Base-by-base conservation (phyloP, 2,329 filamentous ascomycete genomes). In the Endoconidiophora polonica region DNA sequence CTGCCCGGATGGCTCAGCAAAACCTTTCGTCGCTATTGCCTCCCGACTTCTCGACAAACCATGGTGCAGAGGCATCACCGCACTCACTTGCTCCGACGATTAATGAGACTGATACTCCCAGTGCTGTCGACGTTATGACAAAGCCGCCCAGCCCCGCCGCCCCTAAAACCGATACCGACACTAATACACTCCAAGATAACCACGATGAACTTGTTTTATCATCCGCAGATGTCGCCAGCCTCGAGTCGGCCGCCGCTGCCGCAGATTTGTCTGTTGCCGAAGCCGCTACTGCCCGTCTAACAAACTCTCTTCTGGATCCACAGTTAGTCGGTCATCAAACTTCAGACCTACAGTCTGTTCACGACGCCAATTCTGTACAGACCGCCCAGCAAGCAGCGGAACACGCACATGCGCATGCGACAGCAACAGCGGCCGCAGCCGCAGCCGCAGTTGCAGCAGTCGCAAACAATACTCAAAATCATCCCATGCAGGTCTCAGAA, bases 251-350 rank as follows among this genome's bases (percentile, higher is more conserved):
- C 7, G 18, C 46, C 5, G 38, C 41, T 22, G 42, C 46, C 23
- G 41, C 33, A 18, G 40, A 52, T 23, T 41, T 48, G 7, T 48
- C 45, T 1, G 72, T 77, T 52, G 74, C 74, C 1, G 74, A 70
- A 16, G 74, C 74, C 1, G 74, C 73, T 1, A 66, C 74, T 1
- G 73, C 74, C 42, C 71, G 74, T 42, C 61, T 79, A 4, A 71
- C 74, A 44, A 68, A 70, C 1, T 67, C 70, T 0, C 67, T 76
- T 18, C 66, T 78, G 46, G 74, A 78, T 53, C 72, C 73, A 1
- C 68, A 71, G 49, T 61, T 72, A 36, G 59, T 54, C 10, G 48
- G 43, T 44, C 39, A 48, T 3, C 43, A 49, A 33, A 44, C 47
- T 9, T 14, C 46, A 7, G 38, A 38, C 5, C 18, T 44, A 20